Evolutionary conservation across 129 eudicot genomes (phyloP).

Genomic region (Calendula officinalis): DNA sequence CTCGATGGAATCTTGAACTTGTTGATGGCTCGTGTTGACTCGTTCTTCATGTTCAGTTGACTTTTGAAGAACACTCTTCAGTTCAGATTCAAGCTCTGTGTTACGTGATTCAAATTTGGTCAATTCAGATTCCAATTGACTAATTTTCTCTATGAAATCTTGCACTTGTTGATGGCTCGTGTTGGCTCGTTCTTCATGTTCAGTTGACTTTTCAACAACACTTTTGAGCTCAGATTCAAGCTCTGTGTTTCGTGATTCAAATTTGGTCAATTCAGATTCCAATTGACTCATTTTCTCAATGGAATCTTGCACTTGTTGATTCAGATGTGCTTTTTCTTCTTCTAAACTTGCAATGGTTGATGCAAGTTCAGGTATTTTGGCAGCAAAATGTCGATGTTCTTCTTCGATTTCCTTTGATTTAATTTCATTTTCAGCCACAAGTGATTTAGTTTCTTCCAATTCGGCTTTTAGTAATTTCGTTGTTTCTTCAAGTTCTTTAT

Average conservation of each 20-base stretch:
- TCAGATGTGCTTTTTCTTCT: constrained; percentile 61
- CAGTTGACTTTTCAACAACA: constrained; percentile 47
- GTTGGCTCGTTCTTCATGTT: constrained; percentile 70
- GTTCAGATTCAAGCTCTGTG: constrained; percentile 59
- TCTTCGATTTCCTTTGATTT: constrained; percentile 53
- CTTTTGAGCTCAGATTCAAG: constrained; percentile 62
- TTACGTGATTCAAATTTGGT: constrained; percentile 38
- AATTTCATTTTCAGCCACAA: constrained; percentile 35
- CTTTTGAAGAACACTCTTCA: constrained; percentile 51
- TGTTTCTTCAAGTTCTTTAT: constrained; percentile 57
- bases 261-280: constrained; percentile 47
- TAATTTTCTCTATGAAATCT: constrained; percentile 43
- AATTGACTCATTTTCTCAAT: constrained; percentile 39
- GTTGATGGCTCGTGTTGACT: constrained; percentile 35
- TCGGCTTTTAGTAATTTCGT: constrained; percentile 30
- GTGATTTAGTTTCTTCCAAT: constrained; percentile 55
- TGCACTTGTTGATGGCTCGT: constrained; percentile 34
- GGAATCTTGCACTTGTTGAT: constrained; percentile 42
- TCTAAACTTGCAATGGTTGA: constrained; percentile 37
- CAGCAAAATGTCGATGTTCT: constrained; percentile 45
- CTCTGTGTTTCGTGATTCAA: constrained; percentile 42
- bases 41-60: constrained; percentile 70
- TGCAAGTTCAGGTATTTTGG: constrained; percentile 45
- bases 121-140: constrained; percentile 48
- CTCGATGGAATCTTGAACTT: constrained; percentile 43